Base-by-base conservation (phyloP, 768 basidiomycete species). In the Trametes cinnabarina region DNA sequence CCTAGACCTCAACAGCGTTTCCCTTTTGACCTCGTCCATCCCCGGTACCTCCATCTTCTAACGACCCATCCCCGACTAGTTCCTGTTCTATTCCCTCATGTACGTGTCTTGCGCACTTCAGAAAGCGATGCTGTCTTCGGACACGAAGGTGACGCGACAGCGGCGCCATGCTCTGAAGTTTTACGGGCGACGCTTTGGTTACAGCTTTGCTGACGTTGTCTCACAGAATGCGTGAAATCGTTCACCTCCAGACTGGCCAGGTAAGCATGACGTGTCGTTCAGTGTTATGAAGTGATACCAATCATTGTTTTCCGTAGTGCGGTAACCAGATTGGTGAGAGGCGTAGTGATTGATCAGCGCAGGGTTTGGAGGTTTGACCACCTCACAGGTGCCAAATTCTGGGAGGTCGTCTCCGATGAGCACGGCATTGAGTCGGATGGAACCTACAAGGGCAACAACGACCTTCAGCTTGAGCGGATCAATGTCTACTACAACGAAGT, bases 201-300 rank as follows among this genome's bases (percentile, higher is more conserved):
- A 49, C 58, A 59, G 30, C 20, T 55, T 30, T 51, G 58, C 55
- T 58, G 58, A 64, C 68, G 66, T 65, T 60, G 57, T 47, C 22
- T 50, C 71, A 42, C 67, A 93, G 91, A 82, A 94, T 93, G 92
- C 92, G 95, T 82, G 95, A 98, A 87, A 98, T 98, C 78, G 95
- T 98, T 74, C 96, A 98, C 79, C 87, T 98, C 71, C 96, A 98
- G 77, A 98, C 96, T 64, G 96, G 96, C 79, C 96, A 97, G 86
- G 93, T 93, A 69, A 67, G 79, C 72, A 50, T 48, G 34, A 53
- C 42, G 34, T 28, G 32, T 47, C 60, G 54, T 34, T 32, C 23
- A 37, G 30, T 37, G 34, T 25, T n/a, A 14, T 56, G 20, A 32
- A 47, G 52, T 25, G 25, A 41, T 42, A 59, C 67, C 61, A 66